Evolutionary conservation across 441 rosid species (phyloP).

Genomic region (Populus hybrid): DNA sequence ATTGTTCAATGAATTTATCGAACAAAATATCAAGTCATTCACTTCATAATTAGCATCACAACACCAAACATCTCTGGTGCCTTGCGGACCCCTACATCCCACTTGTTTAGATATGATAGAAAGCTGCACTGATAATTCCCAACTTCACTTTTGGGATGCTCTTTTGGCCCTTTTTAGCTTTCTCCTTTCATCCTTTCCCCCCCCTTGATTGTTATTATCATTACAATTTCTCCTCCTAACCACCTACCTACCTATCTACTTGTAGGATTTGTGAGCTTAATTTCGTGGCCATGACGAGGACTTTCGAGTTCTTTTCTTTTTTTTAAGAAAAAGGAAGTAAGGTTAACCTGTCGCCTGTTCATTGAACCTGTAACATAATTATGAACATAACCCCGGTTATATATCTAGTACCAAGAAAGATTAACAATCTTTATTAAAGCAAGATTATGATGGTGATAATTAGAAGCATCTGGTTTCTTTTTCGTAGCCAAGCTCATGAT

Average conservation of each 20-base stretch:
- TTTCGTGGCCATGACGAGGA: background rate
- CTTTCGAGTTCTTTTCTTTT: background rate
- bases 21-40: constrained; percentile 14
- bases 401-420: background rate
- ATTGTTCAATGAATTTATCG: constrained; percentile 33
- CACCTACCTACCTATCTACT: constrained; percentile 17
- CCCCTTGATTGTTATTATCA: constrained; percentile 25
- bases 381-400: background rate
- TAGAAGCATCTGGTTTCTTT: background rate
- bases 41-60: constrained; percentile 28
- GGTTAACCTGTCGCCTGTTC: background rate
- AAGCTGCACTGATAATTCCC: constrained; percentile 25
- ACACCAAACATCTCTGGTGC: constrained; percentile 22
- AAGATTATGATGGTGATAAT: background rate
- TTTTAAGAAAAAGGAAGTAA: background rate
- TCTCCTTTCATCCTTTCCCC: background rate
- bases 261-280: constrained; percentile 6
- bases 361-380: background rate
- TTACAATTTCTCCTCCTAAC: constrained; percentile 22
- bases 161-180: constrained; percentile 24
- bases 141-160: constrained; percentile 22
- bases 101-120: constrained; percentile 32
- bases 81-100: constrained; percentile 36
- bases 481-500: background rate
- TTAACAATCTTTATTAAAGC: background rate